These are phyloP conservation scores for Hypericum androsaemum DNA, from an alignment of 345 rosid genomes.

Conservation along the genomic window DNA sequence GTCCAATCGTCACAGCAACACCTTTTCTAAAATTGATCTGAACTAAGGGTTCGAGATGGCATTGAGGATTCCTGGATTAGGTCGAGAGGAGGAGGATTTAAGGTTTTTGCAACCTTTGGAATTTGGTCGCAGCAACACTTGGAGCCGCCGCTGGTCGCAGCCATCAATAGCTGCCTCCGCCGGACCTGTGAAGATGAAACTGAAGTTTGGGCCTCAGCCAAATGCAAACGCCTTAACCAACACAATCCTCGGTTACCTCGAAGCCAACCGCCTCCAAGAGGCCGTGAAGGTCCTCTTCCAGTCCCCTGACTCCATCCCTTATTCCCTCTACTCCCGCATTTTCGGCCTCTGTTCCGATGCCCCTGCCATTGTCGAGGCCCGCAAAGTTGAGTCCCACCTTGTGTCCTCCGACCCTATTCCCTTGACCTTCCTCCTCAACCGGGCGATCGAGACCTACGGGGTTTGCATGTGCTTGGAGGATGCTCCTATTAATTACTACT, in stretches of 20 bases:
- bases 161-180: no score
- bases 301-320: slow-evolving; percentile 39
- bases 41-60: no score
- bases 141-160: no score
- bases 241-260: slow-evolving; percentile 31
- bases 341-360: slow-evolving; percentile 41
- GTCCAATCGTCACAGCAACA: no score
- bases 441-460: slow-evolving; percentile 65
- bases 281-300: slow-evolving; percentile 56
- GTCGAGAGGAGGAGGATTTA: no score
- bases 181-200: no score
- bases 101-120: no score
- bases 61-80: no score
- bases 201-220: no score
- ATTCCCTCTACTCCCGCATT: slow-evolving; percentile 52
- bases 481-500: no score
- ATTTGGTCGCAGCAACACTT: no score
- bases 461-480: slow-evolving; percentile 41
- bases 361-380: slow-evolving; percentile 49
- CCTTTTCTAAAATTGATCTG: no score
- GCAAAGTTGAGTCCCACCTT: slow-evolving; percentile 64
- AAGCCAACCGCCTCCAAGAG: slow-evolving; percentile 31
- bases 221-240: slow-evolving; percentile 21
- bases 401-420: slow-evolving; percentile 39
- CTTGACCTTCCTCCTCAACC: slow-evolving; percentile 47